A percentile compares a stretch with the other conserved stretches of the same genome.
These are phyloP conservation scores for Colletotrichum zoysiae DNA, from an alignment of 2,329 filamentous ascomycete species.

Conservation along the genomic window DNA sequence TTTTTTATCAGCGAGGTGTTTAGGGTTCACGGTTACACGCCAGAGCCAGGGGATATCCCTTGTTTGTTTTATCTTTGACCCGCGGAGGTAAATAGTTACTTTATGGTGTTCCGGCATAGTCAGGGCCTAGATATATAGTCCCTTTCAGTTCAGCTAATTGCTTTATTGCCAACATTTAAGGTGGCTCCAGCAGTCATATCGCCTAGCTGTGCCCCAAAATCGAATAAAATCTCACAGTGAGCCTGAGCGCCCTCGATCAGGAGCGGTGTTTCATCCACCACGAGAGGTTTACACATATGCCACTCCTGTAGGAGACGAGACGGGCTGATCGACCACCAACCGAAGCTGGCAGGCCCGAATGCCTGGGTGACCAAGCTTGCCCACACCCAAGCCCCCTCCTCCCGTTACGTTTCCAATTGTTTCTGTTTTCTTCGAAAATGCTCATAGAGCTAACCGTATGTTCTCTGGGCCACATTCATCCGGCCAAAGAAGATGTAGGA, in stretches of 20 bases:
- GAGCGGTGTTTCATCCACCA: background rate
- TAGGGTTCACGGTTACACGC: background rate
- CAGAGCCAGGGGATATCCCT: background rate
- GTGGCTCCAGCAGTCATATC: background rate
- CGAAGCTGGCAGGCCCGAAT: background rate
- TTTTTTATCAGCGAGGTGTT: constrained; percentile 19
- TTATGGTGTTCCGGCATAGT: background rate
- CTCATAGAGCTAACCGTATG: background rate
- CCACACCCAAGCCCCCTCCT: background rate
- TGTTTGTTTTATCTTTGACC: background rate
- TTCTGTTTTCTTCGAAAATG: background rate
- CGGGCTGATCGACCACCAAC: background rate
- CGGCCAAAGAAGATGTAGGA: background rate
- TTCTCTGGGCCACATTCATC: background rate
- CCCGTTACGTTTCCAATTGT: background rate
- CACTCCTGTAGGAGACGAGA: background rate
- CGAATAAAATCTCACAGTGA: background rate
- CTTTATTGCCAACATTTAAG: background rate
- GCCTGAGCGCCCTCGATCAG: background rate
- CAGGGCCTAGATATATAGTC: background rate
- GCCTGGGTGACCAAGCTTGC: background rate
- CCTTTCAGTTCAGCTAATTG: background rate
- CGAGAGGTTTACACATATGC: background rate
- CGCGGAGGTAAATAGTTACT: background rate
- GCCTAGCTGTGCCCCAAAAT: background rate